A percentile compares a stretch with the other conserved stretches of the same genome.
Conservation (phyloP, 495 filamentous ascomycete species). For the Trichoderma erinaceum region DNA sequence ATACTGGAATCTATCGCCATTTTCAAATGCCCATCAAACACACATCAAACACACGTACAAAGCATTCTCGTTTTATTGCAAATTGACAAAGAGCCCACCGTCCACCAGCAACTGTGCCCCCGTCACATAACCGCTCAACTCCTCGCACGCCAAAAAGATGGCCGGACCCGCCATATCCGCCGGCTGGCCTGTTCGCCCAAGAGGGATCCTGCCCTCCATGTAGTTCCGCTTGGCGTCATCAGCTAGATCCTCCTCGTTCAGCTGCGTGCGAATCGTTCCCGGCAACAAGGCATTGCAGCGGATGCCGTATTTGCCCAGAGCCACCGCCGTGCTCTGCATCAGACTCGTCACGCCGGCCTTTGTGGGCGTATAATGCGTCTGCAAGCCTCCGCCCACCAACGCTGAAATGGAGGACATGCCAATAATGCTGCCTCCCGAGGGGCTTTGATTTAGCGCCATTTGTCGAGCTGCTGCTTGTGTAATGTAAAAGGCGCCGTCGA, state of each 20-base stretch:
- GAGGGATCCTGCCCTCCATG: slow-evolving; percentile 78
- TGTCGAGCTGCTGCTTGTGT: slow-evolving; percentile 76
- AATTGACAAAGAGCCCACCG: slow-evolving; percentile 62
- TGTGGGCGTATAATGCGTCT: slow-evolving; percentile 87
- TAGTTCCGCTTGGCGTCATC: slow-evolving; percentile 66
- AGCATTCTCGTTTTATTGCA: slow-evolving; percentile 35
- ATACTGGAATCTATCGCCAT: too few species aligned
- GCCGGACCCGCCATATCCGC: slow-evolving; percentile 73
- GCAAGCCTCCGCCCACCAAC: slow-evolving; percentile 71
- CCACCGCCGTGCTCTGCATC: slow-evolving; percentile 79
- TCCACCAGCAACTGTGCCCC: slow-evolving; percentile 83
- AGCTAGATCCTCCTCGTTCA: slow-evolving; percentile 77
- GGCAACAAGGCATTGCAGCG: slow-evolving; percentile 82
- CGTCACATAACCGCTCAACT: slow-evolving; percentile 72
- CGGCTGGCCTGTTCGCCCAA: slow-evolving; percentile 66
- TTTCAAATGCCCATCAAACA: too few species aligned
- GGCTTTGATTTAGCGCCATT: slow-evolving; percentile 57
- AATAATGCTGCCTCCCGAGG: slow-evolving; percentile 72
- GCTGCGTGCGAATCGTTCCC: slow-evolving; percentile 77
- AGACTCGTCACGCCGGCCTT: slow-evolving; percentile 79
- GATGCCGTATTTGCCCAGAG: slow-evolving; percentile 68
- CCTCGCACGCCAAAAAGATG: slow-evolving; percentile 77
- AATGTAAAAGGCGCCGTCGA: slow-evolving; percentile 79
- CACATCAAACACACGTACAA: too few species aligned
- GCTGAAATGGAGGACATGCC: slow-evolving; percentile 78